Conservation (phyloP, 140 eudicot genomes). For the Senecio squalidus region DNA sequence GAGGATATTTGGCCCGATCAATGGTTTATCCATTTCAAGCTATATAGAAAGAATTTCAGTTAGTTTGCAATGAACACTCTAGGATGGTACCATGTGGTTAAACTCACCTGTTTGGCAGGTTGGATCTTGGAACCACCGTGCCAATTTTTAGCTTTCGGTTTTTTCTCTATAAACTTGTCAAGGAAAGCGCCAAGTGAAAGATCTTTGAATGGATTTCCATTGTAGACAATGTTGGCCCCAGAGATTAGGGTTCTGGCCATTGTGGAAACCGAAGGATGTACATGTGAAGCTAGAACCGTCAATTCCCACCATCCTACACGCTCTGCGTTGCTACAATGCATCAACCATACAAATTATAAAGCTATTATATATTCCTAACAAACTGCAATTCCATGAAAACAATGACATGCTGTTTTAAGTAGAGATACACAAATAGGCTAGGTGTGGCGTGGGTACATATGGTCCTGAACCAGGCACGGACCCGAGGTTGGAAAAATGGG, state of each 20-base stretch:
- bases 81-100: not conserved
- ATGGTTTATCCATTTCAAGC: conserved; percentile 77
- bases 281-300: conserved; percentile 74
- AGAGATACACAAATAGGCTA: too few species aligned
- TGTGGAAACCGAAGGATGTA: conserved; percentile 92
- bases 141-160: conserved; percentile 88
- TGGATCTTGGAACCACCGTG: conserved; percentile 93
- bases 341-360: too few species aligned
- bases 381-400: conserved; percentile 1
- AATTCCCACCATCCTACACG: conserved; percentile 96
- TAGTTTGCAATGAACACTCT: too few species aligned
- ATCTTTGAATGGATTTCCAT: conserved; percentile 83
- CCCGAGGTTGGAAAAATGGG: too few species aligned
- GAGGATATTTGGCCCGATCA: conserved; percentile 79
- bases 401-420: too few species aligned
- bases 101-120: conserved; percentile 83
- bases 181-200: conserved; percentile 78
- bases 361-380: too few species aligned
- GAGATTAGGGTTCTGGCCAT: conserved; percentile 92
- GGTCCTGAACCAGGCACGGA: too few species aligned
- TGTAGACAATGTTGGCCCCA: conserved; percentile 88
- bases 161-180: conserved; percentile 98
- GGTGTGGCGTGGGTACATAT: too few species aligned
- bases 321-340: conserved; percentile 76
- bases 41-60: conserved; percentile 6